Conservation (phyloP, 1,139 yeast species). For the Lodderomyces oxycetoniae region DNA sequence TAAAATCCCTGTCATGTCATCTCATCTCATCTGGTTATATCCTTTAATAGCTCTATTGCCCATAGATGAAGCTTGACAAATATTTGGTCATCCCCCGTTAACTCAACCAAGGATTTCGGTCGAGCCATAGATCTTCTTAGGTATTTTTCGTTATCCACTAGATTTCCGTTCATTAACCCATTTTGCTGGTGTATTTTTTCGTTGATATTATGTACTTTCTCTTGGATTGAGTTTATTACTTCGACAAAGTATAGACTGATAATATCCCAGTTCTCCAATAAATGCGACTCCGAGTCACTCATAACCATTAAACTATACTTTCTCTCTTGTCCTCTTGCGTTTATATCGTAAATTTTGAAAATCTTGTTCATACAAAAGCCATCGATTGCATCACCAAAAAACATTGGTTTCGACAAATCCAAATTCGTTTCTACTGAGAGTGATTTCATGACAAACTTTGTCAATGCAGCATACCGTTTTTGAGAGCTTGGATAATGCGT, state of each 20-base stretch:
- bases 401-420: conserved; percentile 62
- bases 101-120: conserved; percentile 55
- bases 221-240: conserved; percentile 47
- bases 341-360: conserved; percentile 62
- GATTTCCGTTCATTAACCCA: conserved; percentile 7
- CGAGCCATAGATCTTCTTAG: conserved; percentile 48
- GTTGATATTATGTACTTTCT: conserved; percentile 30
- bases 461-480: conserved; percentile 46
- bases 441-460: conserved; percentile 59
- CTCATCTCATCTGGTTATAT: conserved; percentile 4
- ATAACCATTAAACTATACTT: conserved; percentile 64
- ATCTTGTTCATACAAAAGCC: conserved; percentile 67
- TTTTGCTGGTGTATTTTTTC: conserved; percentile 8
- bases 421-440: conserved; percentile 70
- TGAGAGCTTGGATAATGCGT: conserved; percentile 65
- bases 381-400: conserved; percentile 62
- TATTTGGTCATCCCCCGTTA: conserved; percentile 55
- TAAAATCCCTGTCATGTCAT: conserved; percentile 5
- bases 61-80: conserved; percentile 66
- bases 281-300: conserved; percentile 50
- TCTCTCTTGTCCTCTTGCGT: conserved; percentile 77
- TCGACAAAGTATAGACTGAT: conserved; percentile 48
- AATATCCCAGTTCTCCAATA: conserved; percentile 56
- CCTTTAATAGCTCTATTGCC: conserved; percentile 46
- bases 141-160: conserved; percentile 49